These are phyloP conservation scores for Boletellus ananiceps DNA, from an alignment of 768 basidiomycete genomes.

Conservation along the genomic window DNA sequence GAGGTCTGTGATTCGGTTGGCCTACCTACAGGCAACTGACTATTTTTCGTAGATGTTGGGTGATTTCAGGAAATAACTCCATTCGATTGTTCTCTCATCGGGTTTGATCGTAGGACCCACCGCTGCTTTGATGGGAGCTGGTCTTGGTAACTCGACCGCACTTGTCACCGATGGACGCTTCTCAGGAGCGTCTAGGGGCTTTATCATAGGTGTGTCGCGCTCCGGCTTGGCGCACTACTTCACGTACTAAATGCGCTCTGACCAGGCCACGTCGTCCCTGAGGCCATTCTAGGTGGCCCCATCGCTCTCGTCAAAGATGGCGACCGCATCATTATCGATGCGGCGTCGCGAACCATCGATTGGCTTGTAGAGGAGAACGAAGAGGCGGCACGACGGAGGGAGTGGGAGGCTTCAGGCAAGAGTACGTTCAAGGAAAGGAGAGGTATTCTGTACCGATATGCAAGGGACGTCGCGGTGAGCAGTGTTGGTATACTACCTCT, in stretches of 20 bases:
- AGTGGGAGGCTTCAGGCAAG: slow-evolving; percentile 70
- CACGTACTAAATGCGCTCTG: slow-evolving; percentile 32
- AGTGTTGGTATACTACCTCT: slow-evolving; percentile 1
- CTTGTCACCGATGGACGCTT: slow-evolving; percentile 89
- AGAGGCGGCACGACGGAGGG: slow-evolving; percentile 51
- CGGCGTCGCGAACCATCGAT: slow-evolving; percentile 57
- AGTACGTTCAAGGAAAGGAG: slow-evolving; percentile 61
- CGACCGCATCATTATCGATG: slow-evolving; percentile 71
- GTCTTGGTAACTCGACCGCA: slow-evolving; percentile 70
- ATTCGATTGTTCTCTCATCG: neutral
- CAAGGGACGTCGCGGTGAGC: slow-evolving; percentile 81
- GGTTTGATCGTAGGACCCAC: slow-evolving; percentile 53
- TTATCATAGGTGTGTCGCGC: slow-evolving; percentile 47
- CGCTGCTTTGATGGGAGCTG: slow-evolving; percentile 79
- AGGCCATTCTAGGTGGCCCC: slow-evolving; percentile 77
- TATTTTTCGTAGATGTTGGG: slow-evolving; percentile 40
- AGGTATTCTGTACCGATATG: slow-evolving; percentile 76
- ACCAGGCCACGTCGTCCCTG: slow-evolving; percentile 56
- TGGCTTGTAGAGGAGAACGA: slow-evolving; percentile 72
- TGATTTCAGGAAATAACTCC: slow-evolving; percentile 11
- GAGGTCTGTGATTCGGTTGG: slow-evolving; percentile 42
- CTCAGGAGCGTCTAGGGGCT: slow-evolving; percentile 73
- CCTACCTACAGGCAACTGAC: slow-evolving; percentile 1
- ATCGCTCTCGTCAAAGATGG: slow-evolving; percentile 86
- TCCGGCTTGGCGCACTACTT: slow-evolving; percentile 9